Percentiles rank a stretch among this genome's conserved stretches.
phyloP scores from a whole-genome alignment of 257 asterid genomes.

The Cordia subcordata region DNA sequence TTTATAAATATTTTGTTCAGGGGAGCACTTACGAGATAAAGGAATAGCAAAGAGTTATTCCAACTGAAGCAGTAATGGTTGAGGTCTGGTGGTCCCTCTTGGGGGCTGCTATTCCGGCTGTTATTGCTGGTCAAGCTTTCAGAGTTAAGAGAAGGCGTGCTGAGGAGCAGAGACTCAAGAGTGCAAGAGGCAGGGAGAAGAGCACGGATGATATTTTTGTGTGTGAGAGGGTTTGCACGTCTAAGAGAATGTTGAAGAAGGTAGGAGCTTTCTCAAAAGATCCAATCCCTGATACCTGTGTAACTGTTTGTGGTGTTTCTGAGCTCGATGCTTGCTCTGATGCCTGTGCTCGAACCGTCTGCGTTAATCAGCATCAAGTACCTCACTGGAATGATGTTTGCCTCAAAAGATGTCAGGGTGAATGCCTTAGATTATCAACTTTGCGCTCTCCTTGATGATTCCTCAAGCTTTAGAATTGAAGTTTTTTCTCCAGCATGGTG shows the following conservation, averaged over 20 bases:
- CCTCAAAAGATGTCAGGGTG: slow-evolving; percentile 87
- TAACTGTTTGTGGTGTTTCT: slow-evolving; percentile 92
- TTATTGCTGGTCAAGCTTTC: slow-evolving; percentile 75
- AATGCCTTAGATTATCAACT: slow-evolving; percentile 76
- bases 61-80: slow-evolving; percentile 42
- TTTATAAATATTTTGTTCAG: background rate
- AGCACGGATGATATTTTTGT: slow-evolving; percentile 78
- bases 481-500: background rate
- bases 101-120: slow-evolving; percentile 85
- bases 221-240: slow-evolving; percentile 93
- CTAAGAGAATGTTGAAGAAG: slow-evolving; percentile 92
- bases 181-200: slow-evolving; percentile 84
- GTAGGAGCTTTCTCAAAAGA: slow-evolving; percentile 95
- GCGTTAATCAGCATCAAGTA: slow-evolving; percentile 92
- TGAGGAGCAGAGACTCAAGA: slow-evolving; percentile 70
- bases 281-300: slow-evolving; percentile 88
- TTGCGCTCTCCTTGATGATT: slow-evolving; percentile 22
- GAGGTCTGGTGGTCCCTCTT: slow-evolving; percentile 91
- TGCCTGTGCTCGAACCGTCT: slow-evolving; percentile 91
- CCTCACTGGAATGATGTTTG: slow-evolving; percentile 97
- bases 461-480: background rate
- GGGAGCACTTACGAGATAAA: background rate
- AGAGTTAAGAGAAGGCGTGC: slow-evolving; percentile 65
- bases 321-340: slow-evolving; percentile 95
- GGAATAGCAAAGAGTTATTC: background rate